phyloP scores from a whole-genome alignment of 192 early-diverging fungal genomes.

The Coemansia erecta region DNA sequence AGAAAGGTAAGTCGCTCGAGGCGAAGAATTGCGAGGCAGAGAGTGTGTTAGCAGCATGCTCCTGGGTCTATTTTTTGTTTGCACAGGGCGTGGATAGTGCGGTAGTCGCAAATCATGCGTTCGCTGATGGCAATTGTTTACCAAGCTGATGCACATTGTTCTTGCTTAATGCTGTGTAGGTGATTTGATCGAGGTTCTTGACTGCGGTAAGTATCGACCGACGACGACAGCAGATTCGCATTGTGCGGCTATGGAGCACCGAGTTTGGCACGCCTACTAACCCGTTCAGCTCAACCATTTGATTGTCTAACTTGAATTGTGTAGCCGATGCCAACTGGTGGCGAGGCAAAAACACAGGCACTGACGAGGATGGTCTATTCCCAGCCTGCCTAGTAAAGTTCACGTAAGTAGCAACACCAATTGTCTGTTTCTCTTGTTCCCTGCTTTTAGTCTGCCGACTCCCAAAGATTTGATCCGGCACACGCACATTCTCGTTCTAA shows the following conservation, averaged over 20 bases:
- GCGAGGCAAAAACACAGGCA: slow-evolving; percentile 47
- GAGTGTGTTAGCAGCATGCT: no score
- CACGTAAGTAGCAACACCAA: slow-evolving; percentile 42
- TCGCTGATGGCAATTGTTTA: no score
- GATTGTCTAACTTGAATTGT: not conserved
- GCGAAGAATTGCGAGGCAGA: no score
- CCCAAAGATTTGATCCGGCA: no score
- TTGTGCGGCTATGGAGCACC: not conserved
- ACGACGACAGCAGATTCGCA: not conserved
- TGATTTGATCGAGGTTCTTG: slow-evolving; percentile 45
- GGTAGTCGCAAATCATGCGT: no score
- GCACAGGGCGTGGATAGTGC: no score
- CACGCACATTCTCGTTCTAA: no score
- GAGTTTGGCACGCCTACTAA: no score
- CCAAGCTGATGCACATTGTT: slow-evolving; percentile 4
- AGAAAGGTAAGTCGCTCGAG: slow-evolving; percentile 45
- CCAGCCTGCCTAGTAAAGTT: slow-evolving; percentile 56
- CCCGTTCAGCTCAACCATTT: not conserved
- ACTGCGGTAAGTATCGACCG: slow-evolving; percentile 38
- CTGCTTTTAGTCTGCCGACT: no score
- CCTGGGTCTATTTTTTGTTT: no score
- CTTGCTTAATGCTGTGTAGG: slow-evolving; percentile 17
- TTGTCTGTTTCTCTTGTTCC: no score
- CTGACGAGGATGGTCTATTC: slow-evolving; percentile 51
- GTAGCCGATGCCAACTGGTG: slow-evolving; percentile 58